Conservation (phyloP, 2,329 filamentous ascomycete species). For the Fusarium sp. region DNA sequence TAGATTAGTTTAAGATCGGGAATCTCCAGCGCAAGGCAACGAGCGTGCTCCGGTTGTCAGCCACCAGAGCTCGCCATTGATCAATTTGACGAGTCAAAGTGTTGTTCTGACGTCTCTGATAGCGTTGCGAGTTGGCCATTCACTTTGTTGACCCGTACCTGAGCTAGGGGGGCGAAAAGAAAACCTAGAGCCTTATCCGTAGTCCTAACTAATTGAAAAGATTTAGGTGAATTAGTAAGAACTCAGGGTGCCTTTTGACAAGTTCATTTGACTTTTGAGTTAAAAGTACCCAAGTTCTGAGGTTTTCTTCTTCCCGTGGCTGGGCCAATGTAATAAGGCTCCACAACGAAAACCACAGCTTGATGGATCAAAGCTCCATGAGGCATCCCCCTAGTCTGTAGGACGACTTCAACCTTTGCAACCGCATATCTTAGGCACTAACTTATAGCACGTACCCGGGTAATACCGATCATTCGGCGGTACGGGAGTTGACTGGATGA, state of each 20-base stretch:
- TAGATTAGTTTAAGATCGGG: not conserved
- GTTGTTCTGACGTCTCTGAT: not conserved
- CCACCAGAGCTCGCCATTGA: slow-evolving; percentile 15
- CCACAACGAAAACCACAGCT: slow-evolving; percentile 31
- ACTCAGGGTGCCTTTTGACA: not conserved
- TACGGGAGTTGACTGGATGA: slow-evolving; percentile 39
- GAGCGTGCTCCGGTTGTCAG: not conserved
- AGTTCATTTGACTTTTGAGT: not conserved
- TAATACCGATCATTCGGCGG: slow-evolving; percentile 43
- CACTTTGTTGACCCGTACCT: slow-evolving; percentile 23
- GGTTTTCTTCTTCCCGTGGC: not conserved
- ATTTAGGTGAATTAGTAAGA: not conserved
- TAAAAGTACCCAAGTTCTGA: not conserved
- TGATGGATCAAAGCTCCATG: slow-evolving; percentile 25
- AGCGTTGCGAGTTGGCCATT: not conserved
- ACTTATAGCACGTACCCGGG: slow-evolving; percentile 34
- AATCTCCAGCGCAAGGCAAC: not conserved
- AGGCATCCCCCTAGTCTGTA: slow-evolving; percentile 1
- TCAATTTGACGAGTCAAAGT: slow-evolving; percentile 6
- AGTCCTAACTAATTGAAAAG: not conserved
- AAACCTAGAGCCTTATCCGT: not conserved
- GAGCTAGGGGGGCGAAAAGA: slow-evolving; percentile 10
- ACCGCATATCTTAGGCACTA: slow-evolving; percentile 41
- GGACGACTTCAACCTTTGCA: not conserved
- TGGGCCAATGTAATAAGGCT: slow-evolving; percentile 24